Evolutionary conservation across 345 rosid species (phyloP), one percentile per base, ranked within the genome.

Genomic region (Mangifera indica): DNA sequence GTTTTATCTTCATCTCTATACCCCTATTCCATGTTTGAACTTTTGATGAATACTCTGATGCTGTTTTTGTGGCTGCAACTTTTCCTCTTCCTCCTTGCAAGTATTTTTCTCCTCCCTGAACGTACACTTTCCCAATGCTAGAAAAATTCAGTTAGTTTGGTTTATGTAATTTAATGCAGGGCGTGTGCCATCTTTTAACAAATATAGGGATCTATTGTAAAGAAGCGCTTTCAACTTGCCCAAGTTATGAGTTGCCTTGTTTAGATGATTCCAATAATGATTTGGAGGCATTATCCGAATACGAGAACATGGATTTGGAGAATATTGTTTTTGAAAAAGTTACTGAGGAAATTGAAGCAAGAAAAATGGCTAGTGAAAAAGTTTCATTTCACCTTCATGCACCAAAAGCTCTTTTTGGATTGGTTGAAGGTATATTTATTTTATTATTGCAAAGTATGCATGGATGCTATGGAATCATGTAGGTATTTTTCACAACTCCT

Each of bases 241-340:
- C 82, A 52, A 67, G 81, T 17, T 84, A 87, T 67, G 90, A 83
- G 54, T 60, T 74, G 64, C 83, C 76, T 67, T 85, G 57, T 77
- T 72, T 82, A 72, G 93, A 85, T 62, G 87, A 78, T 70, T 83
- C 93, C 66, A 75, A 71, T 75, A 79, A 76, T 75, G 85, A 88
- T 51, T 56, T 83, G 78, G 92, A 81, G 76, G 77, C 86, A 71
- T 66, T 70, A 72, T 72, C 87, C 69, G 93, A 85, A 65, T 82
- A 87, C 46, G 97, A 92, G 76, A 91, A 90, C 75, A 94, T 92
- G 98, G 98, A 94, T 56, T 77, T 94, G 74, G 97, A 93, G 82
- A 90, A 80, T 76, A 79, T 85, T 84, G 93, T 84, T 29, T 82
- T 82, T 74, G 84, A 81, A 76, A 91, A 86, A 84, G 89, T 85